Conservation (phyloP, 768 basidiomycete species). For the Boletus sp. region DNA sequence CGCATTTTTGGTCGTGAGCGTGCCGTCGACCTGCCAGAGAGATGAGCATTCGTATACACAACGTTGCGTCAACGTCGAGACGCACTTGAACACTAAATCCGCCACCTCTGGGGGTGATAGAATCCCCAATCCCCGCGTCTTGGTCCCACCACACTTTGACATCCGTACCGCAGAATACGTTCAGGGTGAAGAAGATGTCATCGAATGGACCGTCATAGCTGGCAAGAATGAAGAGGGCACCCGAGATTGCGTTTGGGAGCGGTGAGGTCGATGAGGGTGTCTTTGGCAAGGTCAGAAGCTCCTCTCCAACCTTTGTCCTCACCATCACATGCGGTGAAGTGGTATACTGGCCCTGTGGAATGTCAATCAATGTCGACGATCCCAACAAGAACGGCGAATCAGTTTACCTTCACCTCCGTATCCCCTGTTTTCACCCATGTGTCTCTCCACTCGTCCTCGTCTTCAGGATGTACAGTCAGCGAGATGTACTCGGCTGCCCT, state of each 20-base stretch:
- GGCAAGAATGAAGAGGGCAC: constrained; percentile 52
- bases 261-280: background rate
- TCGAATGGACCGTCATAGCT: constrained; percentile 67
- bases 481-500: constrained; percentile 68
- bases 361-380: background rate
- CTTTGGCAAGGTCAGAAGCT: constrained; percentile 24
- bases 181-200: constrained; percentile 68
- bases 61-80: background rate
- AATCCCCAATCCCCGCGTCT: constrained; percentile 19
- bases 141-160: constrained; percentile 49
- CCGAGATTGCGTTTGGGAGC: constrained; percentile 28
- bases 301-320: constrained; percentile 12
- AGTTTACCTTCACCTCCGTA: constrained; percentile 40
- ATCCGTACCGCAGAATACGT: constrained; percentile 43
- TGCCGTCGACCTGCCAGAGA: constrained; percentile 51
- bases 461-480: constrained; percentile 41
- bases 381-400: background rate
- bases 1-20: constrained; percentile 65
- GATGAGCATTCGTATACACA: background rate
- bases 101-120: background rate
- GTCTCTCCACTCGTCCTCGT: constrained; percentile 37
- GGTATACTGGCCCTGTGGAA: constrained; percentile 40
- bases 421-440: constrained; percentile 26
- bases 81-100: constrained; percentile 18
- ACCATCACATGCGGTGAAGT: constrained; percentile 46